Conservation (phyloP, 345 rosid genomes). For the Ceriops decandra region DNA sequence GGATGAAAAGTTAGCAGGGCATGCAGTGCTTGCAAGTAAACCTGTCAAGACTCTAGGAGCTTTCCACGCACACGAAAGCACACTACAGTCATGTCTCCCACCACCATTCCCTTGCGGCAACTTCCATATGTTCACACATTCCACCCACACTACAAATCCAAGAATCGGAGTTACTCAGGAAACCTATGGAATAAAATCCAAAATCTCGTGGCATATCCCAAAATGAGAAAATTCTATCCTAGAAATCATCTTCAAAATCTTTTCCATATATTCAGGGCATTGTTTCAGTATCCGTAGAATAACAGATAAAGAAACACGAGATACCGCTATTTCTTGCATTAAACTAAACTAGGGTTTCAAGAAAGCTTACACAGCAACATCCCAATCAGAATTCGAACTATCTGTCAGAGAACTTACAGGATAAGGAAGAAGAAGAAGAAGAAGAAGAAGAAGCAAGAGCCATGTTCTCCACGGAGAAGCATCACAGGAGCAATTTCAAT, state of each 20-base stretch:
- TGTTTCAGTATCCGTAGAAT: constrained; percentile 15
- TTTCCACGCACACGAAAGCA: constrained; percentile 85
- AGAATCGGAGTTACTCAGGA: constrained; percentile 12
- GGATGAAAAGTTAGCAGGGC: constrained; percentile 48
- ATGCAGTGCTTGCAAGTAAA: constrained; percentile 77
- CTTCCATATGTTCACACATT: constrained; percentile 78
- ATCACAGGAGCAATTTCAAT: constrained; percentile 46
- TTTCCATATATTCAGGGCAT: background rate
- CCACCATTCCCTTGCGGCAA: constrained; percentile 65
- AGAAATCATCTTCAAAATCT: too few species aligned
- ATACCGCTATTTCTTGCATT: background rate
- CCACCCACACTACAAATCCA: constrained; percentile 61
- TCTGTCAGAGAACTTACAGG: constrained; percentile 42
- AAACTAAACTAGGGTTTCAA: constrained; percentile 1
- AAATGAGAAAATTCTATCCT: background rate
- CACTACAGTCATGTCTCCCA: constrained; percentile 65
- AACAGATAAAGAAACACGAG: background rate
- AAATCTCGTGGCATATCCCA: background rate
- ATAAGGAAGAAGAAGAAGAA: too few species aligned
- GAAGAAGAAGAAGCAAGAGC: constrained; percentile 38
- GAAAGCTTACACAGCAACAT: background rate
- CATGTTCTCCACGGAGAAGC: constrained; percentile 46
- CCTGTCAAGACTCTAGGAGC: constrained; percentile 88
- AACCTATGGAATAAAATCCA: background rate
- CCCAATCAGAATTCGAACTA: background rate